Evolutionary conservation across 345 rosid genomes (phyloP).

Genomic region (Linum lewisii): DNA sequence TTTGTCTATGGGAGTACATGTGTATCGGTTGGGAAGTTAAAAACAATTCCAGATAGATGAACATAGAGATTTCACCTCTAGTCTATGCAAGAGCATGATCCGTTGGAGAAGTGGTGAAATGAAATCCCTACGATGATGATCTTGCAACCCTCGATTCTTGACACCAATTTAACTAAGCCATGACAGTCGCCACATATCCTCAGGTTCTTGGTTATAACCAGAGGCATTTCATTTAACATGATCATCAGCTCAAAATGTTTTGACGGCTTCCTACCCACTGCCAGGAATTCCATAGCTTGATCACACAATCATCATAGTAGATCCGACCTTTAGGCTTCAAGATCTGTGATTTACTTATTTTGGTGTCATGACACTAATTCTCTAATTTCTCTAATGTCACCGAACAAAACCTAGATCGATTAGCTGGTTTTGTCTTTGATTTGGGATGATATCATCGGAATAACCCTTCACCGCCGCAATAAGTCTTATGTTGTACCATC

Average conservation of each 20-base stretch:
- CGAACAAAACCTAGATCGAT: no score
- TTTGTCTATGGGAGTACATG: no score
- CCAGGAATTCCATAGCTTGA: constrained; percentile 66
- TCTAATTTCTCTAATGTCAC: no score
- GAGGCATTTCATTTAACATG: constrained; percentile 14
- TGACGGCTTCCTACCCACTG: constrained; percentile 43
- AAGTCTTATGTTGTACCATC: no score
- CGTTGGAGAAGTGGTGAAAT: constrained; percentile 60
- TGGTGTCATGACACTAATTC: no score
- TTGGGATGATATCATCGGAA: no score
- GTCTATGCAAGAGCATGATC: constrained; percentile 58
- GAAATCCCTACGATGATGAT: constrained; percentile 64
- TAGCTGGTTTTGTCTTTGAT: no score
- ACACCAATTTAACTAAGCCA: constrained; percentile 34
- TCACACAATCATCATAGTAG: no score
- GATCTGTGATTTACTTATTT: no score
- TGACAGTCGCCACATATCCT: constrained; percentile 69
- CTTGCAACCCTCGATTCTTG: constrained; percentile 44
- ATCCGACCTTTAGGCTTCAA: no score
- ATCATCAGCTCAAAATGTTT: constrained; percentile 51
- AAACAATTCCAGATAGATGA: neutral
- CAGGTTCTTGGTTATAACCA: constrained; percentile 61
- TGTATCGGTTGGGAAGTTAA: no score
- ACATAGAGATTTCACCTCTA: constrained; percentile 34
- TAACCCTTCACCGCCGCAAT: no score